Conservation (phyloP, 139 green algal species). For the Coccomyxa sp. region DNA sequence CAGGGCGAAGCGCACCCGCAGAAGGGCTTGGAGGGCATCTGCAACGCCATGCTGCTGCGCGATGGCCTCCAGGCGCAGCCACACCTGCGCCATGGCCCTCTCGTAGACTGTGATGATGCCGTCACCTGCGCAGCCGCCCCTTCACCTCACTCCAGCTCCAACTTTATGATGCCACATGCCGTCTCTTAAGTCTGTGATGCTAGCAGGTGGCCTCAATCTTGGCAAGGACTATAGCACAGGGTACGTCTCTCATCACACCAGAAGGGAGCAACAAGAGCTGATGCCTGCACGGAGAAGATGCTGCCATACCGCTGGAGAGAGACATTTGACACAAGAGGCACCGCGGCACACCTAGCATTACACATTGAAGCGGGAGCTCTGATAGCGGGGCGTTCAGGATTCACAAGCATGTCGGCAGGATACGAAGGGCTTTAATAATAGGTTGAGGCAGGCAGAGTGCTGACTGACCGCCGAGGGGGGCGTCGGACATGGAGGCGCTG, state of each 20-base stretch:
- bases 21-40: not conserved
- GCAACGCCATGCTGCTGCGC: conserved; percentile 5
- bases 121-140: not conserved
- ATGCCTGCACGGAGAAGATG: not conserved
- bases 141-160: too few species aligned
- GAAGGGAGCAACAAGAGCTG: not conserved
- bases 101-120: not conserved
- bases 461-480: not conserved
- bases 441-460: not conserved
- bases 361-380: too few species aligned
- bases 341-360: too few species aligned
- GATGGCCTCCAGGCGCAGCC: not conserved
- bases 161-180: not conserved
- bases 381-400: too few species aligned
- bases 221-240: not conserved
- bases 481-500: not conserved
- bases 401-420: too few species aligned
- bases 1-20: not conserved
- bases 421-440: too few species aligned
- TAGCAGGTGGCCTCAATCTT: not conserved
- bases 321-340: too few species aligned
- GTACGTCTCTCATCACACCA: not conserved
- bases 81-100: not conserved
- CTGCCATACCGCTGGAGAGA: not conserved
- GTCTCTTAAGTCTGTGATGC: too few species aligned